Conservation (phyloP, 225 moss, liverwort and hornwort genomes). For the Asterella californica region DNA sequence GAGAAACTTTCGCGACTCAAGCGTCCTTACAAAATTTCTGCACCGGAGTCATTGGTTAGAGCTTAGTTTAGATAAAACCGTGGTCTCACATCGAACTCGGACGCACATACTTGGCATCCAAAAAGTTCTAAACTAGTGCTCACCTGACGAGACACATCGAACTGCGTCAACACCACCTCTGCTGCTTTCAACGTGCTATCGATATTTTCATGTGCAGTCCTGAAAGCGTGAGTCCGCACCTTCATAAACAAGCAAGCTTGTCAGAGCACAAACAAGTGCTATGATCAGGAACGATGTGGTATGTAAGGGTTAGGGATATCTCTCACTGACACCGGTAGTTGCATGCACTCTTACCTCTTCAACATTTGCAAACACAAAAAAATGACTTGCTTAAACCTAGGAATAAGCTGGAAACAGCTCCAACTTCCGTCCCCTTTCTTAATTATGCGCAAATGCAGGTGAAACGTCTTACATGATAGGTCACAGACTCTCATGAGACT, state of each 20-base stretch:
- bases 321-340: background rate
- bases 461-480: no score
- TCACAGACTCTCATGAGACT: no score
- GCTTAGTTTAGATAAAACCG: no score
- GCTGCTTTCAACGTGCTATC: constrained; percentile 65
- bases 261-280: background rate
- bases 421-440: background rate
- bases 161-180: constrained; percentile 67
- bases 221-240: constrained; percentile 71
- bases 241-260: constrained; percentile 21
- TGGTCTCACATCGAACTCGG: no score
- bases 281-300: background rate
- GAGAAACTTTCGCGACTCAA: no score
- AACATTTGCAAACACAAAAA: no score
- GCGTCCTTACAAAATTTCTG: no score
- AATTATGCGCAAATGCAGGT: background rate
- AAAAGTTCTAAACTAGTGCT: background rate
- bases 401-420: background rate
- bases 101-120: no score
- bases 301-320: background rate
- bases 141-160: constrained; percentile 72
- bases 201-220: constrained; percentile 75
- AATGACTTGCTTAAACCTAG: no score
- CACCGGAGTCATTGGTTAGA: no score
- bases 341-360: background rate